Evolutionary conservation across 2,329 filamentous ascomycete genomes (phyloP).

Genomic region (Sordariomycetes sp.): DNA sequence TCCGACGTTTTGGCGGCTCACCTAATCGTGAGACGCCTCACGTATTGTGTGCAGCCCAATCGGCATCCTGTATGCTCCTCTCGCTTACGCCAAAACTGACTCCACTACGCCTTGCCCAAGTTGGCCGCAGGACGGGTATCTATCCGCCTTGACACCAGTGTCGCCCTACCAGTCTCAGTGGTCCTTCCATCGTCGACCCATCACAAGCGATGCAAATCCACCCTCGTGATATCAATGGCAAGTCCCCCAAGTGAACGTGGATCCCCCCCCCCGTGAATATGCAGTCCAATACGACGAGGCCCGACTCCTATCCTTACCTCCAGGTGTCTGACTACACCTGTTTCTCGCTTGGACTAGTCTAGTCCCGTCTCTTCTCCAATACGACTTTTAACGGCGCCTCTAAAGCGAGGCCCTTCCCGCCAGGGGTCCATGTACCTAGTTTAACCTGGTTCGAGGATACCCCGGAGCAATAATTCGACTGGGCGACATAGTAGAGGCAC

Average conservation of each 20-base stretch:
- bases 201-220: too few relatives aligned
- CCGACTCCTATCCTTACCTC: neutral
- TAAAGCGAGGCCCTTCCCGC: slow-evolving; percentile 22
- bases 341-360: neutral
- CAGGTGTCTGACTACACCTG: neutral
- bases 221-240: too few relatives aligned
- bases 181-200: too few relatives aligned
- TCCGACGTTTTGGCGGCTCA: too few relatives aligned
- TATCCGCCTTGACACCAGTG: too few relatives aligned
- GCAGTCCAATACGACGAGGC: neutral
- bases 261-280: too few relatives aligned
- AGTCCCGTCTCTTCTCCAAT: neutral
- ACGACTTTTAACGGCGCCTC: slow-evolving; percentile 5
- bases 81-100: neutral
- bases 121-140: neutral
- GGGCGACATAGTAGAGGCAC: slow-evolving; percentile 37
- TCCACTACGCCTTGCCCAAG: neutral
- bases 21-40: too few relatives aligned
- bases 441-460: slow-evolving; percentile 40
- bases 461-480: slow-evolving; percentile 37
- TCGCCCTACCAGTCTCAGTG: neutral
- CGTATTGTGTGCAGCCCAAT: neutral
- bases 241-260: too few relatives aligned
- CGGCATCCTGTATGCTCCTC: neutral
- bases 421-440: slow-evolving; percentile 41